Evolutionary conservation across 2,329 filamentous ascomycete genomes (phyloP), one percentile per base, ranked within the genome.

Genomic region (Ophiostoma quercus): DNA sequence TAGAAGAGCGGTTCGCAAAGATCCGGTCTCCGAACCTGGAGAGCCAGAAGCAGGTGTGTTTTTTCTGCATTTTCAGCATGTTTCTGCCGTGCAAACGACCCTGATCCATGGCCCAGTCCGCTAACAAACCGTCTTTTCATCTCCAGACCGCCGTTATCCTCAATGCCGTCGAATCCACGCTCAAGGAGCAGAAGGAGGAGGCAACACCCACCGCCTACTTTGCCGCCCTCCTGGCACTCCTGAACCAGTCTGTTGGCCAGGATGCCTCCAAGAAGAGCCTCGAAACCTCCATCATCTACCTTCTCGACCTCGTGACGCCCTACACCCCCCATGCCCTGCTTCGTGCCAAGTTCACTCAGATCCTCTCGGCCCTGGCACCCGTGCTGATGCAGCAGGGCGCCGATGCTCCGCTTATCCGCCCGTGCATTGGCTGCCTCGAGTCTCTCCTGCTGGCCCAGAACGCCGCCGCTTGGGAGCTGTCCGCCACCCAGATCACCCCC

Each of bases 1-100:
- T 98, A 77, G 88, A 91, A 79, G 94, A 97, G 84, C 96, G 93
- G 84, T 88, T 99, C 79, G 92, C 94, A 83, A 97, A 96, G 87
- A 97, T 98, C 80, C 92, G 95, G 81, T 95, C 92, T 78, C 95
- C 95, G 70, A 97, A 96, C 81, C 88, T 97, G 76, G 92, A 98
- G 80, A 97, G 92, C 79, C 94, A 97, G 82, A 89, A 96, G 80
- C 92, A 94, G 86, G 93, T 95, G 82, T 75, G 83, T 51, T 60
- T 47, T 51, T 22, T 1, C 9, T 54, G 4, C 9, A 22, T 8
- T 32, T 16, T 39, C 7, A 14, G 32, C 62, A 19, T 34, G 19
- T 5, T 65, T 34, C 19, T 22, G 16, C 34, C 9, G 11, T 22
- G 25, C 57, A 34, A 51, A n/a, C 25, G 65, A 29, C 25, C 1